Conservation (phyloP, 1,139 yeast genomes). For the Blastobotrys malaysiensis region DNA sequence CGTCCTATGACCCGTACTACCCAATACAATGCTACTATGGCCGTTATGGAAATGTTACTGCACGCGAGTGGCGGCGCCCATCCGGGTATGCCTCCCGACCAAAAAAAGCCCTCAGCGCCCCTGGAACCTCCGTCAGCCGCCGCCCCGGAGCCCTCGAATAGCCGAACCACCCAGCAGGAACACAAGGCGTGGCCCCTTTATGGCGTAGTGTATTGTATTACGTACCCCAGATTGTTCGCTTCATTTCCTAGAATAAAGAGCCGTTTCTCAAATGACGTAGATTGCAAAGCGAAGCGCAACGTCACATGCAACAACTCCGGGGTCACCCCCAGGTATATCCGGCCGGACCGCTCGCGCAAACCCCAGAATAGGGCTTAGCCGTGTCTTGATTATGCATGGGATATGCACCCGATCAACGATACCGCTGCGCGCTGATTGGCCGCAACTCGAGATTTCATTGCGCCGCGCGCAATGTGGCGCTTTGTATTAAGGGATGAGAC, state of each 20-base stretch:
- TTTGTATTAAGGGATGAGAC: neutral
- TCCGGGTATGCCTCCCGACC: neutral
- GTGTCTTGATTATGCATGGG: neutral
- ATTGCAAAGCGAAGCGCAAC: neutral
- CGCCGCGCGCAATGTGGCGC: neutral
- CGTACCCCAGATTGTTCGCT: neutral
- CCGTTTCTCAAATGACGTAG: neutral
- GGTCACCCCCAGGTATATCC: neutral
- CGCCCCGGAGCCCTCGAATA: too few species aligned
- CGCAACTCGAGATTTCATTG: neutral
- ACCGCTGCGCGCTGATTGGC: neutral
- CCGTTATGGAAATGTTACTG: neutral
- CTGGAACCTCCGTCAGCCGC: too few species aligned
- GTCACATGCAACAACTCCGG: neutral
- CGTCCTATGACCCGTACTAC: neutral
- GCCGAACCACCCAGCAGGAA: too few species aligned
- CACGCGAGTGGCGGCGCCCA: neutral
- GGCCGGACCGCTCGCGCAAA: neutral
- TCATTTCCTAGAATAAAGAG: neutral
- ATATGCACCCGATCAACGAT: neutral
- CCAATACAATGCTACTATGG: neutral
- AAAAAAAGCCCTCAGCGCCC: too few species aligned
- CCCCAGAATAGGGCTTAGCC: conserved; percentile 1
- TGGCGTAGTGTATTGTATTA: too few species aligned
- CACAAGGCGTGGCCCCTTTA: too few species aligned